phyloP scores from a whole-genome alignment of 148 eudicot species.

The Suaeda aralocaspica region DNA sequence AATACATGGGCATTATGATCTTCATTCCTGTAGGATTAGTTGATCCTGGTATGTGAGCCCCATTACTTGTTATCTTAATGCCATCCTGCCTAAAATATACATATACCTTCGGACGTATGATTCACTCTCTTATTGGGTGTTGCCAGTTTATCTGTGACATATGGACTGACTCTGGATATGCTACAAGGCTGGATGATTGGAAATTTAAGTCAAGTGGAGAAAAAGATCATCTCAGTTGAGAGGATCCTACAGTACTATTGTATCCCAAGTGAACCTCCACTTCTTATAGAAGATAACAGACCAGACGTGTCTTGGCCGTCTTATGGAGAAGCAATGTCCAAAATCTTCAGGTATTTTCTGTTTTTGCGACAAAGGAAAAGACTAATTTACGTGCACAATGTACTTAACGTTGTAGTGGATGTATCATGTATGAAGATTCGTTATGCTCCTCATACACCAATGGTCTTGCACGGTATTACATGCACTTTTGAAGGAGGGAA shows the following conservation, averaged over 20 bases:
- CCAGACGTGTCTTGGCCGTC: conserved; percentile 49
- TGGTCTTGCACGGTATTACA: conserved; percentile 53
- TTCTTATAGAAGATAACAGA: conserved; percentile 42
- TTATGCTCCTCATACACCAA: too few species aligned
- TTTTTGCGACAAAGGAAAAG: too few species aligned
- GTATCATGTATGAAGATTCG: too few species aligned
- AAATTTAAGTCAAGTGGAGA: conserved; percentile 46
- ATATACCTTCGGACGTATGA: neutral
- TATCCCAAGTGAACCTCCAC: conserved; percentile 54
- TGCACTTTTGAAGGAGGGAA: conserved; percentile 53
- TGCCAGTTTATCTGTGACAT: conserved; percentile 61
- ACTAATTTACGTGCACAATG: too few species aligned
- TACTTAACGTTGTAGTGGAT: too few species aligned
- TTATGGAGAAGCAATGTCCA: conserved; percentile 38
- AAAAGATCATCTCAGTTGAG: conserved; percentile 59
- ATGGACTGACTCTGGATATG: conserved; percentile 49
- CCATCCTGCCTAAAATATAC: neutral
- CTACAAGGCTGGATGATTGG: conserved; percentile 40
- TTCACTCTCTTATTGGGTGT: conserved; percentile 28
- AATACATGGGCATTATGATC: conserved; percentile 46
- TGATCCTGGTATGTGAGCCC: conserved; percentile 38
- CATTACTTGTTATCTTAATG: neutral
- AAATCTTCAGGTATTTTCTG: conserved; percentile 46
- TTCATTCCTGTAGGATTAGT: conserved; percentile 43
- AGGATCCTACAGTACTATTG: conserved; percentile 52